Evolutionary conservation across 1,284 basidiomycete species (phyloP), one percentile per base, ranked within the genome.

Genomic region (Apiotrichum mycotoxinovorans): DNA sequence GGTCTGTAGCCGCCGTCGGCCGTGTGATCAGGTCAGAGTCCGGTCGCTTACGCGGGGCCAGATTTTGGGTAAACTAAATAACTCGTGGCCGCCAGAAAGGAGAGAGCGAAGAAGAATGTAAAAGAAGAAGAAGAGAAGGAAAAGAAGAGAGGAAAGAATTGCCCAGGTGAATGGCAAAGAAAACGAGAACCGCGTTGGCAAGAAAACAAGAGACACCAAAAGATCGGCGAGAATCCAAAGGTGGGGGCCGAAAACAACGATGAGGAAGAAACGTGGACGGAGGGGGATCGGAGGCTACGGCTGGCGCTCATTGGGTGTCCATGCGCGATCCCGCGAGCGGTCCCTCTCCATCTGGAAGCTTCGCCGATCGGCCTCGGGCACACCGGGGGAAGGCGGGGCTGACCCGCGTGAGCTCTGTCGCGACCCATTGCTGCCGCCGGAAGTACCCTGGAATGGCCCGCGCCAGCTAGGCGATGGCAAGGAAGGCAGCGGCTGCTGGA

Each of bases 321-420:
- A 67, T 10, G 62, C 61, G 43, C 72, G 58, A 26, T 74, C 73
- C 27, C 69, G 62, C 30, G 61, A 64, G 43, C 69, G 58, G 46
- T 72, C 73, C 22, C 69, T 61, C 47, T 75, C 73, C 66, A 73
- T 66, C 46, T 66, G 60, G 47, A 72, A 60, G 34, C 58, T 62
- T 33, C 66, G 55, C 26, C 70, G 63, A 20, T 63, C 70, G 34
- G 59, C 57, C 0, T 59, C 61, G 26, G 65, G 60, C 42, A 46
- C 25, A 25, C 70, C 72, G 10, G 72, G 72, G 26, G 61, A 65
- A 20, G 58, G 60, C 1, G 72, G 71, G 8, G 69, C 80, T 52
- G 64, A 76, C 57, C 66, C 76, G 55, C 61, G 69, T 42, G 56
- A 80, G 62, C 68, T 79, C 69, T 62, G 75, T 64, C 70, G 73